These are phyloP conservation scores for Metschnikowia arizonensis DNA, from an alignment of 805 yeast genomes.

Conservation along the genomic window DNA sequence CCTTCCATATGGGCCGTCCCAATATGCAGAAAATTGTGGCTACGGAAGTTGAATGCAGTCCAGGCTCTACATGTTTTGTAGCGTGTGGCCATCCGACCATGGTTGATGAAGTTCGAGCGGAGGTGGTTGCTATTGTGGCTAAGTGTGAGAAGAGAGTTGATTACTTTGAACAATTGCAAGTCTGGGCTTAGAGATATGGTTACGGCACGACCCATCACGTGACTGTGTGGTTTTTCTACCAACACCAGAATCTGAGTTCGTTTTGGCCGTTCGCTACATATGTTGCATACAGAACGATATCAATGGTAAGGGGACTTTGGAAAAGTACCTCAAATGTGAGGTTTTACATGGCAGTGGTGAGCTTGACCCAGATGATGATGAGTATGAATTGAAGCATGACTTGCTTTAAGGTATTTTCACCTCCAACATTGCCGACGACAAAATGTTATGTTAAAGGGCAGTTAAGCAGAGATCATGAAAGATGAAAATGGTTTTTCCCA, in stretches of 20 bases:
- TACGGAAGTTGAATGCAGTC: not conserved
- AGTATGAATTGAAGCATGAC: constrained; percentile 35
- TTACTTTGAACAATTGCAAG: constrained; percentile 21
- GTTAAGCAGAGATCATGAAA: no score
- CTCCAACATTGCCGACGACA: constrained; percentile 93
- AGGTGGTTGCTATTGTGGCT: constrained; percentile 13
- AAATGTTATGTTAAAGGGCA: constrained; percentile 94
- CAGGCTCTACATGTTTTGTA: constrained; percentile 21
- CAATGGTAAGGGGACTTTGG: constrained; percentile 79
- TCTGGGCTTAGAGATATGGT: constrained; percentile 23
- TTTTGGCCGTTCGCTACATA: no score
- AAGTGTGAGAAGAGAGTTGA: constrained; percentile 10
- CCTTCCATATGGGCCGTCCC: constrained; percentile 15
- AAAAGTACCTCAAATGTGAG: constrained; percentile 90
- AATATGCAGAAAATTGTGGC: constrained; percentile 11
- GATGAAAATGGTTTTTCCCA: no score
- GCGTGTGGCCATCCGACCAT: constrained; percentile 33
- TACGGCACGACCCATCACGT: no score
- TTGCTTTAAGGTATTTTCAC: constrained; percentile 67
- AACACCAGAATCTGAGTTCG: no score
- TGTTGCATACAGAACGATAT: constrained; percentile 61
- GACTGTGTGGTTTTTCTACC: no score
- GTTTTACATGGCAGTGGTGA: constrained; percentile 63
- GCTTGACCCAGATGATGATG: constrained; percentile 31
- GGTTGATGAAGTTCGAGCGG: constrained; percentile 30